Evolutionary conservation across 2,329 filamentous ascomycete species (phyloP), one percentile per base, ranked within the genome.

Genomic region (Penicillium digitatum): DNA sequence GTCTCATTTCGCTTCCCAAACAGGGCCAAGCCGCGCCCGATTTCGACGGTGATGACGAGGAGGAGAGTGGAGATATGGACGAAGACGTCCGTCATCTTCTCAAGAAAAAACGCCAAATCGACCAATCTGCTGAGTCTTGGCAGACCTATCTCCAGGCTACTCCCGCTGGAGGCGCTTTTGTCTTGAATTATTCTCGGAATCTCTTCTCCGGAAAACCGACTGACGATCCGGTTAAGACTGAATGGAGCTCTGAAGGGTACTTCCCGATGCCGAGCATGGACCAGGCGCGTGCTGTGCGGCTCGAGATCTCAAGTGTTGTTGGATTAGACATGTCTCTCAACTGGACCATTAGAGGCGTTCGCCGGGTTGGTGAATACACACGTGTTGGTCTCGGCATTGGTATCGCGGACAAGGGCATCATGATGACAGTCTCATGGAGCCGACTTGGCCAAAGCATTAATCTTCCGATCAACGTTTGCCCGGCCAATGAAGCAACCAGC

Each of bases 211-310:
- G 71, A 6, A 68, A 64, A 27, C 53, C 70, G 5, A 60, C 66
- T 3, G 66, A 70, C 43, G 65, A 74, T 12, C 62, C 62, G 16
- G 57, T 66, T 6, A 71, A 64, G 37, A 73, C 73, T 3, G 72
- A 75, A 61, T 76, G 74, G 74, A 76, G 66, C 48, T 66, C 69
- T 6, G 73, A 75, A 40, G 73, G 72, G 5, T 70, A 76, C 55
- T 68, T 69, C 51, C 66, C 71, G 3, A 58, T 71, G 37, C 62
- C 67, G 22, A 59, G 58, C 42, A 62, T 63, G 43, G 63, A 61
- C 18, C 66, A 66, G 39, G 62, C 63, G 6, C 69, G 72, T 12
- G 66, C 69, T 10, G 64, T 76, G 5, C 67, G 72, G 29, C 46
- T 76, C 7, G 72, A 73, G 31, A 48, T 76, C 20, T 55, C 58